Evolutionary conservation across 2,329 filamentous ascomycete species (phyloP), one percentile per base, ranked within the genome.

Genomic region (Paecilomyces niveus): DNA sequence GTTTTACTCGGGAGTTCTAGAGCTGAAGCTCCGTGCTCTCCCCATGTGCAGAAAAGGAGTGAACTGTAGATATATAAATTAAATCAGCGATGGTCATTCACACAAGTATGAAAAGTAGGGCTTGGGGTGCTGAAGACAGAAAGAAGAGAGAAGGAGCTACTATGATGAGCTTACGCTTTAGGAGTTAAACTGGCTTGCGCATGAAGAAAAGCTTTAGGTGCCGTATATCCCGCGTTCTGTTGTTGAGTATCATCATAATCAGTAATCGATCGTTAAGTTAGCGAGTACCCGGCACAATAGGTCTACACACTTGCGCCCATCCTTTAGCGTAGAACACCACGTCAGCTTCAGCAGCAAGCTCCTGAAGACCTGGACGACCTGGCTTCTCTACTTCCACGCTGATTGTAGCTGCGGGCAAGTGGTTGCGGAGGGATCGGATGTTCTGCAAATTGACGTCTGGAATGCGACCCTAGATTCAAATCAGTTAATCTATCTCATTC

Each of bases 311-410:
- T 76, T 86, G 81, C 59, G 88, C 88, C 88, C 88, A 91, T 55
- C 78, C 80, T 65, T 81, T 83, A 11, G 88, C 89, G 73, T 87
- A 90, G 70, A 90, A 89, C n/a, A 90, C 83, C 18, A 89, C 81
- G 67, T 90, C 85, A 24, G 86, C 87, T 64, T 81, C 78, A 39
- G 77, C 76, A 26, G 86, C 86, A 54, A 90, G 78, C 29, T 82
- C 77, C 54, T 78, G 73, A 57, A 90, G 77, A 2, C 85, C 86
- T 29, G 73, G 70, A 10, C 88, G 81, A 11, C 78, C 80, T 1
- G 88, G 87, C 69, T 89, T 90, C 74, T 91, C 88, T 50, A 88
- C 76, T 71, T 91, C 89, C 57, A 90, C 84, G 69, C 88, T 91
- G 67, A 90, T 76, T 53, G 66, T 78, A 53, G 78, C 75, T 3